phyloP scores from a whole-genome alignment of 2,329 filamentous ascomycete genomes.

The Aspergillus ruber region DNA sequence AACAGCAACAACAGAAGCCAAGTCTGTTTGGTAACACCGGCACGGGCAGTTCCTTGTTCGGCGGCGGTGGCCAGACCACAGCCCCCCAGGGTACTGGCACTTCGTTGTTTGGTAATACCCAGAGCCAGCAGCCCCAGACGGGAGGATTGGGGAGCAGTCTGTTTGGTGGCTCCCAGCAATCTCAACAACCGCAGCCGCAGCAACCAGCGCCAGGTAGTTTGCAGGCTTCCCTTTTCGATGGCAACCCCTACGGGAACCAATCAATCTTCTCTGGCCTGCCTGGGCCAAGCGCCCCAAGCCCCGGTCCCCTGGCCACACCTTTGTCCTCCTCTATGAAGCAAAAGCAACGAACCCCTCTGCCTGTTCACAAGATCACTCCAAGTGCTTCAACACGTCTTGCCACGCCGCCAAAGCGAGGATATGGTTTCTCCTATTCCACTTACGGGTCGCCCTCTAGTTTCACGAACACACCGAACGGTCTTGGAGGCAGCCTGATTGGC shows the following conservation, averaged over 20 bases:
- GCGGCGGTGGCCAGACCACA: conserved; percentile 20
- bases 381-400: conserved; percentile 70
- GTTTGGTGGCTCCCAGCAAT: conserved; percentile 50
- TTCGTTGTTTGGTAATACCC: conserved; percentile 54
- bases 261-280: conserved; percentile 73
- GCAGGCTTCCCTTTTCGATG: conserved; percentile 72
- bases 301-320: conserved; percentile 87
- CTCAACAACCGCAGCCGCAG: conserved; percentile 42
- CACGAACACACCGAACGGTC: conserved; percentile 61
- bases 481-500: conserved; percentile 59
- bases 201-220: conserved; percentile 45
- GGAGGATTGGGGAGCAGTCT: conserved; percentile 32
- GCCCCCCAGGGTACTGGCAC: conserved; percentile 30
- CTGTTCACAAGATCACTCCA: conserved; percentile 81
- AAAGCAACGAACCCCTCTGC: conserved; percentile 72
- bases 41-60: conserved; percentile 44
- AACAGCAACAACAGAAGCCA: conserved; percentile 51
- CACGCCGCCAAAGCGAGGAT: conserved; percentile 80
- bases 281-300: conserved; percentile 58
- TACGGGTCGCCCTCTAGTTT: conserved; percentile 74
- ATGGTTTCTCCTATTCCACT: conserved; percentile 87
- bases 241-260: conserved; percentile 83
- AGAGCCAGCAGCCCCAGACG: conserved; percentile 28
- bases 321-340: conserved; percentile 69
- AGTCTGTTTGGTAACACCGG: conserved; percentile 48